These are phyloP conservation scores for Colletotrichum tropicale DNA, from an alignment of 2,329 filamentous ascomycete genomes.

Conservation along the genomic window DNA sequence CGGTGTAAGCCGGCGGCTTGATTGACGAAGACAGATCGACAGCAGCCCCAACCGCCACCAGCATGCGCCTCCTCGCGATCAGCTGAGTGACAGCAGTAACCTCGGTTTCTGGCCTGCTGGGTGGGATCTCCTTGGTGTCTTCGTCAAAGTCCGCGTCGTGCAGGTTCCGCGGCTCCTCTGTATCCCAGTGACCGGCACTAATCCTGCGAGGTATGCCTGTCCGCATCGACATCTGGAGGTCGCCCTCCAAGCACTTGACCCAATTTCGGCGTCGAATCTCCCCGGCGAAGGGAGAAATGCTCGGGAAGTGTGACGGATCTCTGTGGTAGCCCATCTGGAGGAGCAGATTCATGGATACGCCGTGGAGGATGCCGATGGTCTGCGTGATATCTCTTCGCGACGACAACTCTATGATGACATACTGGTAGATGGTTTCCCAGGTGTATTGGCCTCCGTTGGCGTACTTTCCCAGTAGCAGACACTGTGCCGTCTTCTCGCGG, in stretches of 20 bases:
- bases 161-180: conserved; percentile 45
- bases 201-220: conserved; percentile 49
- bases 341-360: not conserved
- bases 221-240: conserved; percentile 44
- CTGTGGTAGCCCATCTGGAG: conserved; percentile 36
- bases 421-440: conserved; percentile 40
- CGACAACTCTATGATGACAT: conserved; percentile 35
- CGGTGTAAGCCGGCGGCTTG: conserved; percentile 18
- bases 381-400: conserved; percentile 3
- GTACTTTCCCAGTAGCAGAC: conserved; percentile 41
- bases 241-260: conserved; percentile 43
- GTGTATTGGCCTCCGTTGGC: conserved; percentile 47
- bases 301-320: conserved; percentile 44
- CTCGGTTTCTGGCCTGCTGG: conserved; percentile 34
- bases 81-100: conserved; percentile 27
- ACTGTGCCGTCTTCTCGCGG: conserved; percentile 37
- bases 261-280: conserved; percentile 51
- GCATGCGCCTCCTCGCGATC: conserved; percentile 23
- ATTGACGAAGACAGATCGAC: conserved; percentile 23
- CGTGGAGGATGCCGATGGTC: not conserved
- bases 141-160: conserved; percentile 45
- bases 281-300: conserved; percentile 44
- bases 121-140: conserved; percentile 38
- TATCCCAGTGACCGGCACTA: conserved; percentile 41
- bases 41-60: conserved; percentile 25